Evolutionary conservation across 2,329 filamentous ascomycete species (phyloP).

Genomic region (Penicillium expansum): DNA sequence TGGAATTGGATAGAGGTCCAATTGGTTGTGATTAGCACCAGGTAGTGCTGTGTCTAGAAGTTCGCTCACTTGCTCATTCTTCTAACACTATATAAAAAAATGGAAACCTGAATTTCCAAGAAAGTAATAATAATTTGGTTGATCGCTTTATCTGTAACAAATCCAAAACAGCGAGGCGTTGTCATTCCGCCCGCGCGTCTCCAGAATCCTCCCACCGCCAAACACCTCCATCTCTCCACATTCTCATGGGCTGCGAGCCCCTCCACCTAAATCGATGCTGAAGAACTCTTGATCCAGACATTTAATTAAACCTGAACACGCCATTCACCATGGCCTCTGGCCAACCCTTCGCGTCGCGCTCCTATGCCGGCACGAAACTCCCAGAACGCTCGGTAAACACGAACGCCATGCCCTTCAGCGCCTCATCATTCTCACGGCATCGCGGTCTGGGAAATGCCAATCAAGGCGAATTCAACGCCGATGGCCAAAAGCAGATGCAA

Average conservation of each 20-base stretch:
- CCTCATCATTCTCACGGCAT: slow-evolving; percentile 44
- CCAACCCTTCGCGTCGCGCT: slow-evolving; percentile 55
- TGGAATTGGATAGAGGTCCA: not conserved
- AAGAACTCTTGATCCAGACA: not conserved
- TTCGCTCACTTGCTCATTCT: not conserved
- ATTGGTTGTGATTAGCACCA: not conserved
- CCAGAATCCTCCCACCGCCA: slow-evolving; percentile 26
- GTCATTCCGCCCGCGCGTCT: slow-evolving; percentile 25
- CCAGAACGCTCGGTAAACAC: slow-evolving; percentile 47
- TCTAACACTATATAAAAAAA: not conserved
- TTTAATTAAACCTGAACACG: slow-evolving; percentile 6
- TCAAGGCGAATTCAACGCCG: slow-evolving; percentile 27
- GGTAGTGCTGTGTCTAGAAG: not conserved
- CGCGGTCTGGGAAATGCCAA: slow-evolving; percentile 32
- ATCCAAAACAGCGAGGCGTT: not conserved
- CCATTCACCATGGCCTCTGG: slow-evolving; percentile 49
- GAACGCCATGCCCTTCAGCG: slow-evolving; percentile 45
- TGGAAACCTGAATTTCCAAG: not conserved
- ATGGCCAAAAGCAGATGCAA: slow-evolving; percentile 29
- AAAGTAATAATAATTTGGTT: not conserved
- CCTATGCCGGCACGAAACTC: slow-evolving; percentile 53
- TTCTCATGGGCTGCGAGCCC: slow-evolving; percentile 13
- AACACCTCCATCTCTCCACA: slow-evolving; percentile 12
- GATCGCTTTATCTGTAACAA: not conserved
- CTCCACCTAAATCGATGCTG: slow-evolving; percentile 3